Percentiles rank a stretch among this genome's conserved stretches.
Conservation (phyloP, 1,139 yeast species). For the Sugiyamaella castrensis region DNA sequence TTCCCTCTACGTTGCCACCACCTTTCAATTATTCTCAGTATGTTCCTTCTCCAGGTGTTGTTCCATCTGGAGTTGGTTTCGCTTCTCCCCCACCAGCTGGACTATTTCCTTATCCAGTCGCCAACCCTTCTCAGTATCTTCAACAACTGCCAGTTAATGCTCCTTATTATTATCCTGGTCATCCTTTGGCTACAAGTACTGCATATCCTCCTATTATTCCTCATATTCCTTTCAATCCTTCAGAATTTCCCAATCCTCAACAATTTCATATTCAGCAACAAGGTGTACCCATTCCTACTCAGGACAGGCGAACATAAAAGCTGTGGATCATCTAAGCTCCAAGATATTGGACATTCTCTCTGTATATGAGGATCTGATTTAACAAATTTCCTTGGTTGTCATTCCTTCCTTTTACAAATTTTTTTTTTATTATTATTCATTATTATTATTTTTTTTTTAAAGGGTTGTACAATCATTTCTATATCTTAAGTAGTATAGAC, state of each 20-base stretch:
- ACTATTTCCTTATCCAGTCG: conserved; percentile 5
- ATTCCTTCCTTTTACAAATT: background rate
- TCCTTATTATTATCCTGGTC: conserved; percentile 8
- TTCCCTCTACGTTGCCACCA: conserved; percentile 10
- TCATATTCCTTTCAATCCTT: conserved; percentile 9
- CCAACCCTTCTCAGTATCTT: background rate
- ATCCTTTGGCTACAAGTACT: conserved; percentile 11
- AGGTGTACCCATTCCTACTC: background rate
- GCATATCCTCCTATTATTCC: conserved; percentile 10
- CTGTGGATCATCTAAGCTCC: no score
- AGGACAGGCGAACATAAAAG: background rate
- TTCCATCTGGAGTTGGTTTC: conserved; percentile 1
- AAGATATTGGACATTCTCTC: no score
- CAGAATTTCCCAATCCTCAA: conserved; percentile 4
- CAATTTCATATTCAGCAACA: conserved; percentile 4
- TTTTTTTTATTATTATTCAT: background rate
- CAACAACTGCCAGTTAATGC: background rate
- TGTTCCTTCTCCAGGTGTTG: conserved; percentile 7
- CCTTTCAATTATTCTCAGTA: conserved; percentile 7
- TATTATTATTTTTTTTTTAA: no score
- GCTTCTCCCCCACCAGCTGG: background rate
- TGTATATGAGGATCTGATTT: background rate
- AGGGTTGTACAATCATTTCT: no score
- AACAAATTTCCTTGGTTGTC: background rate
- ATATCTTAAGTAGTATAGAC: no score